A percentile compares a stretch with the other conserved stretches of the same genome.
phyloP scores from a whole-genome alignment of 2,329 filamentous ascomycete genomes.

The Diaporthe aspalathi region DNA sequence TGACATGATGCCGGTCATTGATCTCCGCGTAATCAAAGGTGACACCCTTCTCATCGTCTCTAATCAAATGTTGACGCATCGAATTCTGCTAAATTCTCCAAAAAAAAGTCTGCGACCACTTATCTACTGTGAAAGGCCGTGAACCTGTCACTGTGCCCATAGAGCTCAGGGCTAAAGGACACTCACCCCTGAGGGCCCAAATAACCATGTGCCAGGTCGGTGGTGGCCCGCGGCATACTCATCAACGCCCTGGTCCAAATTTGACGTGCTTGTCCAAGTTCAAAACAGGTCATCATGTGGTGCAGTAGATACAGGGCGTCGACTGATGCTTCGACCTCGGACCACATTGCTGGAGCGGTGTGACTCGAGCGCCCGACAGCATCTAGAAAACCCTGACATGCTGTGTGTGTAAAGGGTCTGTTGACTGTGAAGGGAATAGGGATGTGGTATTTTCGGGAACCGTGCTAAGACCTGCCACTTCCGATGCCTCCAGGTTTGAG shows the following conservation, averaged over 20 bases:
- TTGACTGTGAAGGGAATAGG: background rate
- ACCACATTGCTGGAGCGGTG: background rate
- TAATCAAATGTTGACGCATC: background rate
- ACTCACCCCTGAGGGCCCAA: background rate
- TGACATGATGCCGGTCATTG: background rate
- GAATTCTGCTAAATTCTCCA: background rate
- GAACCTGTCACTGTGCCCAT: background rate
- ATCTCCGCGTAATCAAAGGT: background rate
- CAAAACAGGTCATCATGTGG: background rate
- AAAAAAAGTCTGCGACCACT: background rate
- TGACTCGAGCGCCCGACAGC: background rate
- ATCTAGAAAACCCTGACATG: background rate
- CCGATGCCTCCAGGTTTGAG: slow-evolving; percentile 63
- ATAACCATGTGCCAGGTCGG: background rate
- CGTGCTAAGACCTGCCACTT: slow-evolving; percentile 53
- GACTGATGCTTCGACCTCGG: background rate
- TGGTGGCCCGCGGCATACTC: too few relatives aligned
- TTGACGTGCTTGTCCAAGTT: background rate
- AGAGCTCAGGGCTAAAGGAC: background rate
- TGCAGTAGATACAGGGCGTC: background rate
- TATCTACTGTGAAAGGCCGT: background rate
- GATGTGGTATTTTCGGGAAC: background rate
- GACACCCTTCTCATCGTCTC: background rate
- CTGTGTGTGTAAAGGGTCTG: background rate
- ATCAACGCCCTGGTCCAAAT: background rate